phyloP scores from a whole-genome alignment of 495 filamentous ascomycete genomes.

The Daldinia loculata region DNA sequence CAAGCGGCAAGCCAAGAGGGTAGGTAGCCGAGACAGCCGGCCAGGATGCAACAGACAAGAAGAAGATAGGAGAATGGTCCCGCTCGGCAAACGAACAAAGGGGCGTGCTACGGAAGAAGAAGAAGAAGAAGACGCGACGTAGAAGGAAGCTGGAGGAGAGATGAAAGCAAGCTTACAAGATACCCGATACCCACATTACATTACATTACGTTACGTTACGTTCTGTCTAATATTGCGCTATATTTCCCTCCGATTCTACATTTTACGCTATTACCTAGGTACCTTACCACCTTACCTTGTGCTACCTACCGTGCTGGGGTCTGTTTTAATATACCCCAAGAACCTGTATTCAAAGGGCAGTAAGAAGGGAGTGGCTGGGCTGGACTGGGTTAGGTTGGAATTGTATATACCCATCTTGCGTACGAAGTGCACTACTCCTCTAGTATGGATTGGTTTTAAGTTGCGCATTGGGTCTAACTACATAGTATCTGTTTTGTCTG shows the following conservation, averaged over 20 bases:
- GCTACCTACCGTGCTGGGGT: not conserved
- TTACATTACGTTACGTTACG: not conserved
- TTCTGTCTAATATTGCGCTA: not conserved
- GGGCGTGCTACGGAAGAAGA: not conserved
- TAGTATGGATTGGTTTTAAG: slow-evolving; percentile 1
- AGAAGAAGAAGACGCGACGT: not conserved
- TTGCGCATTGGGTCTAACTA: not conserved
- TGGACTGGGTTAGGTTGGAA: slow-evolving; percentile 3
- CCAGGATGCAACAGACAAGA: not conserved
- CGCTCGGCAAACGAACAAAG: not conserved
- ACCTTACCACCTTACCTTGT: not conserved
- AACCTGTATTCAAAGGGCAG: not conserved
- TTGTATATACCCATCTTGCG: slow-evolving; percentile 37
- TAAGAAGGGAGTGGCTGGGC: not conserved
- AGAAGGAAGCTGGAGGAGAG: not conserved
- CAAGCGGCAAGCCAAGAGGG: slow-evolving; percentile 31
- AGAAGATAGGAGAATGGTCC: not conserved
- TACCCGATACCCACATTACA: not conserved
- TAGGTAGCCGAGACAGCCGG: slow-evolving; percentile 2
- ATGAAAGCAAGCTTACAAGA: slow-evolving; percentile 6
- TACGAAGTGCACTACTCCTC: slow-evolving; percentile 6
- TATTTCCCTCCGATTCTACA: not conserved
- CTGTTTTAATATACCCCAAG: not conserved
- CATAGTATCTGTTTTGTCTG: slow-evolving; percentile 1
- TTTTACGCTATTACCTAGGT: not conserved